These are phyloP conservation scores for Hypoxylon lenormandii DNA, from an alignment of 495 filamentous ascomycete species.

Conservation along the genomic window DNA sequence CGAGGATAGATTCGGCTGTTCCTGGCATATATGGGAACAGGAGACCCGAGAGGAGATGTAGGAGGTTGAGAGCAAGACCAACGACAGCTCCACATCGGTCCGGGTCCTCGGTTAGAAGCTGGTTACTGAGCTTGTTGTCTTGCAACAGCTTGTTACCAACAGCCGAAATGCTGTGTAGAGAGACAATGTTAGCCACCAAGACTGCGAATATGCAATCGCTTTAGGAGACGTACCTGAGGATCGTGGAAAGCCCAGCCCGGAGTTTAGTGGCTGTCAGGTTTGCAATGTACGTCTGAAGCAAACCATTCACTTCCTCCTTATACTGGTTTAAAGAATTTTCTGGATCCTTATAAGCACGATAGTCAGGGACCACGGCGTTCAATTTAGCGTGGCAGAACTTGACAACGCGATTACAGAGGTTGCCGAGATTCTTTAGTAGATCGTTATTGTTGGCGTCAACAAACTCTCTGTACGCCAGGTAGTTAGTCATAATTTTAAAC, in stretches of 20 bases:
- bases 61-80: slow-evolving; percentile 82
- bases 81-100: slow-evolving; percentile 80
- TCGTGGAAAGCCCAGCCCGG: slow-evolving; percentile 75
- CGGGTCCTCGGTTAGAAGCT: slow-evolving; percentile 76
- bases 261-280: slow-evolving; percentile 81
- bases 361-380: slow-evolving; percentile 77
- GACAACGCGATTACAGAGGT: slow-evolving; percentile 91
- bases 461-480: slow-evolving; percentile 66
- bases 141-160: slow-evolving; percentile 86
- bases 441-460: slow-evolving; percentile 89
- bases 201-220: neutral
- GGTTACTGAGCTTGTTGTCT: slow-evolving; percentile 84
- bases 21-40: slow-evolving; percentile 86
- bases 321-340: slow-evolving; percentile 59
- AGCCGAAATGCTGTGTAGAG: slow-evolving; percentile 64
- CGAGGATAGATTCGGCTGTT: slow-evolving; percentile 77
- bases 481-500: slow-evolving; percentile 12
- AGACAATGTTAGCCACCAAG: slow-evolving; percentile 13
- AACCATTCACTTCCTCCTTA: slow-evolving; percentile 67
- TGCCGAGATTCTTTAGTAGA: slow-evolving; percentile 88
- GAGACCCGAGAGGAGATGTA: slow-evolving; percentile 81
- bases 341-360: slow-evolving; percentile 63
- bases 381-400: slow-evolving; percentile 87
- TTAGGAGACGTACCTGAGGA: slow-evolving; percentile 58
- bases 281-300: slow-evolving; percentile 75